phyloP scores from a whole-genome alignment of 78 protist genomes.

The Monocercomonoides exilis region DNA sequence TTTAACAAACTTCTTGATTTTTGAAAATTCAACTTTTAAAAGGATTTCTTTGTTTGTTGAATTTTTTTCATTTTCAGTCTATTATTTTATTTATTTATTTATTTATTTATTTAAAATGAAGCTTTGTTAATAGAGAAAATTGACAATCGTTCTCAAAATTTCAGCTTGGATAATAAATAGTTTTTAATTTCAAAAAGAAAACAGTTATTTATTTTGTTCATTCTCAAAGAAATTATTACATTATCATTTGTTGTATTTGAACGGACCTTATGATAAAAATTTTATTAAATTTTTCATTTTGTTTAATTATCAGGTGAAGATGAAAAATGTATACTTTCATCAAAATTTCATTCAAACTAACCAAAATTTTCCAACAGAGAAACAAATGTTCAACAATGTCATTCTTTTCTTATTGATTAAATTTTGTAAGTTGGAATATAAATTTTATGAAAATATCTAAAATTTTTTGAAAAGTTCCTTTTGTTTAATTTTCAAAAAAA shows the following conservation, averaged over 20 bases:
- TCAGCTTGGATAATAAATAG: too few relatives aligned
- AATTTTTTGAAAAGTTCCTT: neutral
- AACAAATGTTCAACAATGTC: neutral
- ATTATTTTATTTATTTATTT: neutral
- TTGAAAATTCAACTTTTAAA: neutral
- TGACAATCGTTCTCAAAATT: neutral
- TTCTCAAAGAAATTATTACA: neutral
- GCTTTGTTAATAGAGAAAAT: neutral
- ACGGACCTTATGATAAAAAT: neutral
- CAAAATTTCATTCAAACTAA: neutral
- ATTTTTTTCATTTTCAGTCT: neutral
- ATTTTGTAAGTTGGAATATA: neutral
- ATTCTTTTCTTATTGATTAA: neutral
- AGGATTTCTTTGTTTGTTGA: neutral
- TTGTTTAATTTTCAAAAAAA: too few relatives aligned
- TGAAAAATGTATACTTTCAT: neutral
- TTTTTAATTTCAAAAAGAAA: too few relatives aligned
- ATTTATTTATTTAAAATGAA: neutral
- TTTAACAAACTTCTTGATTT: neutral
- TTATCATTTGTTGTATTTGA: neutral
- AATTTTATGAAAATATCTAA: neutral
- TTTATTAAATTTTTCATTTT: neutral
- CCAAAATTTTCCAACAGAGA: neutral
- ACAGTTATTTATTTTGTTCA: neutral
- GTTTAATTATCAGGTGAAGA: neutral